Conservation (phyloP, 2,329 filamentous ascomycete species). For the Monosporascus sp. region DNA sequence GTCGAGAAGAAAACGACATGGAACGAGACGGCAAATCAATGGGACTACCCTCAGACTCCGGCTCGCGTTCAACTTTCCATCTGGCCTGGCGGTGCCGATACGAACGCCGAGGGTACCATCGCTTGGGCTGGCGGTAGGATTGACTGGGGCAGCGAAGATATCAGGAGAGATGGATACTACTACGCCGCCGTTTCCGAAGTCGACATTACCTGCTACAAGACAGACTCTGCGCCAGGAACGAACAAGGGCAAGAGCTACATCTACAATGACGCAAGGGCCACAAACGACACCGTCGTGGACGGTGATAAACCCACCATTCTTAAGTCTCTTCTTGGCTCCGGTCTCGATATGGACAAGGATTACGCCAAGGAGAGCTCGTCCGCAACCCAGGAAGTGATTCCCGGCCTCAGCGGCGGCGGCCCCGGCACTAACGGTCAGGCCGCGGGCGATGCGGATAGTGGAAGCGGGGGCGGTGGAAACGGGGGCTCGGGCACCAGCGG, state of each 20-base stretch:
- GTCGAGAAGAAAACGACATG: conserved; percentile 75
- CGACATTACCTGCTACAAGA: conserved; percentile 78
- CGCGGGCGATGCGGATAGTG: conserved; percentile 12
- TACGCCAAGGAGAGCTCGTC: conserved; percentile 27
- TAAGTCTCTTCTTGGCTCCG: conserved; percentile 74
- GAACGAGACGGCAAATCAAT: conserved; percentile 77
- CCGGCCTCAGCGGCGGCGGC: conserved; percentile 25
- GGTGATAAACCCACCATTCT: conserved; percentile 71
- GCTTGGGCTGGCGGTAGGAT: conserved; percentile 89
- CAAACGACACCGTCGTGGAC: conserved; percentile 73
- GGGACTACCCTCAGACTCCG: conserved; percentile 86
- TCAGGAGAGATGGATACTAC: conserved; percentile 82
- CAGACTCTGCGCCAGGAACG: conserved; percentile 54
- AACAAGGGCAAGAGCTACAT: conserved; percentile 69
- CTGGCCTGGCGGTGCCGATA: conserved; percentile 82
- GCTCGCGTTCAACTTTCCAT: conserved; percentile 87
- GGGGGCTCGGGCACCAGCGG: conserved; percentile 5
- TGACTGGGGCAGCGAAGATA: conserved; percentile 77
- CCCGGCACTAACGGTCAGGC: conserved; percentile 27
- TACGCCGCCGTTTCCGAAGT: conserved; percentile 75
- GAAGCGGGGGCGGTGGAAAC: conserved; percentile 4
- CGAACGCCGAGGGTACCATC: conserved; percentile 78
- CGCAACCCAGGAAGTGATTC: conserved; percentile 17
- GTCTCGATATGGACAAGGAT: conserved; percentile 59
- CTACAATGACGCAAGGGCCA: conserved; percentile 59